A percentile compares a stretch with the other conserved stretches of the same genome.
These are phyloP conservation scores for Lyophyllum shimeji DNA, from an alignment of 768 basidiomycete species.

Conservation along the genomic window DNA sequence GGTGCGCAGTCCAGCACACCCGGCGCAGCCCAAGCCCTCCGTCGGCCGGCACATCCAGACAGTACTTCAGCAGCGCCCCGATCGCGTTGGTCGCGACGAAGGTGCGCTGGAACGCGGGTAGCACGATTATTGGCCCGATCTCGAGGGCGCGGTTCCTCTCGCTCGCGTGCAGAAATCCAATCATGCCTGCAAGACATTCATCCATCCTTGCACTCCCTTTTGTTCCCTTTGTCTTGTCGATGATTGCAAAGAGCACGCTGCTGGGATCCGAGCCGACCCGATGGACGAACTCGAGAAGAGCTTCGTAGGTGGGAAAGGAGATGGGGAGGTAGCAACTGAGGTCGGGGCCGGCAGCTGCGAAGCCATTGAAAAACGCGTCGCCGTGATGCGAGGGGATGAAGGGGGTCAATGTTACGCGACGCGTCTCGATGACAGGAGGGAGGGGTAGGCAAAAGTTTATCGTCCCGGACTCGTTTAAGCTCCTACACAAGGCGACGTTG, in stretches of 20 bases:
- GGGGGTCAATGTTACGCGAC: slow-evolving; percentile 40
- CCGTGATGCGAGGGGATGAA: slow-evolving; percentile 38
- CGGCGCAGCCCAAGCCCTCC: slow-evolving; percentile 53
- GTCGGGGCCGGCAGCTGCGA: slow-evolving; percentile 21
- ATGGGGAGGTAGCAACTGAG: slow-evolving; percentile 42
- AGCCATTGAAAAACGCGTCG: slow-evolving; percentile 21
- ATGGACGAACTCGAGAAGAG: slow-evolving; percentile 26
- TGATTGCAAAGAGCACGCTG: slow-evolving; percentile 40
- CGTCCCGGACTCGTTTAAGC: not conserved
- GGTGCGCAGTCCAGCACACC: slow-evolving; percentile 52
- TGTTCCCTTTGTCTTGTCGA: slow-evolving; percentile 43
- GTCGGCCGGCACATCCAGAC: slow-evolving; percentile 33
- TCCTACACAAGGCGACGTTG: too few species aligned
- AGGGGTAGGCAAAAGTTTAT: slow-evolving; percentile 44
- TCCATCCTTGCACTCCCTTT: slow-evolving; percentile 30
- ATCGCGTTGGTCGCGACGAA: slow-evolving; percentile 50
- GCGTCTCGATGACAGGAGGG: slow-evolving; percentile 34
- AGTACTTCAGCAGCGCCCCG: slow-evolving; percentile 39
- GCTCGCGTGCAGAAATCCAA: slow-evolving; percentile 40
- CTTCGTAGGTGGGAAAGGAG: slow-evolving; percentile 25
- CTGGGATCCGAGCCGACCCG: slow-evolving; percentile 21
- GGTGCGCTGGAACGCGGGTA: slow-evolving; percentile 45
- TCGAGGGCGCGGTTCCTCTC: slow-evolving; percentile 37
- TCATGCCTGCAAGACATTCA: slow-evolving; percentile 47
- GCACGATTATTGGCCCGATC: slow-evolving; percentile 47